These are phyloP conservation scores for Xylaria sp. DNA, from an alignment of 495 filamentous ascomycete genomes.

Conservation along the genomic window DNA sequence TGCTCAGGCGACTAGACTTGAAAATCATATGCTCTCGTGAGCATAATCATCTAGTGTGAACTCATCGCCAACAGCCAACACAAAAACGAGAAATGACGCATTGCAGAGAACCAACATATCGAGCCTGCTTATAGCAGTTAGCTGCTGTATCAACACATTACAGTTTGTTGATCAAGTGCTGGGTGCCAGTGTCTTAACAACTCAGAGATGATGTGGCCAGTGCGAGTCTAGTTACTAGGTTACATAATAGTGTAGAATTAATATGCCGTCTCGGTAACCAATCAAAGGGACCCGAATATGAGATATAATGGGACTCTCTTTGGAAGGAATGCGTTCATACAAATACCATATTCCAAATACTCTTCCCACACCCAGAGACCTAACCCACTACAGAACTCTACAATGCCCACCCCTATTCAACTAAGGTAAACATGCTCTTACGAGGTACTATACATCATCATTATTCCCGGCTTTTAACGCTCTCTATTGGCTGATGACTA, in stretches of 20 bases:
- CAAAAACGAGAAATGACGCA: background rate
- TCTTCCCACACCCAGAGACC: conserved; percentile 5
- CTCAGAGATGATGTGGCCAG: conserved; percentile 17
- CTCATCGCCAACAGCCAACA: conserved; percentile 8
- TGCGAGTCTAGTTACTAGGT: conserved; percentile 3
- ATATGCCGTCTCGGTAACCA: conserved; percentile 32
- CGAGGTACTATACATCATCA: background rate
- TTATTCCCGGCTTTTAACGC: background rate
- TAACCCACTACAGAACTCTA: background rate
- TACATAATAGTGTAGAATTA: conserved; percentile 18
- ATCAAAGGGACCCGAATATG: conserved; percentile 11
- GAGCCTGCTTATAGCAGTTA: no score
- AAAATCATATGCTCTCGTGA: conserved; percentile 24
- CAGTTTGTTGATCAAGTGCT: background rate
- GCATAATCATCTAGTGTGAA: background rate
- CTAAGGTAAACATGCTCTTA: conserved; percentile 11
- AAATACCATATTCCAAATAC: conserved; percentile 27
- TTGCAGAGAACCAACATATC: background rate
- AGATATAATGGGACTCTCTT: conserved; percentile 6
- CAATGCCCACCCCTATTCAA: conserved; percentile 4
- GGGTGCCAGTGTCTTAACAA: background rate
- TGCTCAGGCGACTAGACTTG: conserved; percentile 13
- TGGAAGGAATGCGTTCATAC: conserved; percentile 11
- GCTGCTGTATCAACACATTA: background rate
- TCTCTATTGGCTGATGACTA: background rate